Percentiles rank a stretch among this genome's conserved stretches.
phyloP scores from a whole-genome alignment of 2,329 filamentous ascomycete species.

The Aphanocladium album region DNA sequence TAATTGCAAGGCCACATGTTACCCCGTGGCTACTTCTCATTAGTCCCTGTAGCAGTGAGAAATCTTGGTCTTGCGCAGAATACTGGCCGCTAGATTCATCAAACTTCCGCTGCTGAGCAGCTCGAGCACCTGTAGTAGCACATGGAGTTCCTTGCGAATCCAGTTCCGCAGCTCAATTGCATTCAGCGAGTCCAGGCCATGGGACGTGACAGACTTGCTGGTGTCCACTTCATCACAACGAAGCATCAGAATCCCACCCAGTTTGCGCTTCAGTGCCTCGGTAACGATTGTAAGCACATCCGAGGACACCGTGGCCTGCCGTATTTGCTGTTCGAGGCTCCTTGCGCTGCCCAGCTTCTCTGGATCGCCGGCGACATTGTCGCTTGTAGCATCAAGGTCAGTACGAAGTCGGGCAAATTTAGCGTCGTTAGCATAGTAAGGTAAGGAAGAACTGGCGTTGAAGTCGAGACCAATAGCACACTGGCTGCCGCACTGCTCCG shows the following conservation, averaged over 20 bases:
- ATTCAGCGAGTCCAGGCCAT: constrained; percentile 18
- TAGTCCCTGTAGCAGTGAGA: too few species aligned
- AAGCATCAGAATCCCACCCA: constrained; percentile 14
- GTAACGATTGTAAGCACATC: too few species aligned
- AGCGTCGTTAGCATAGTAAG: background rate
- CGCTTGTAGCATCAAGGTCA: background rate
- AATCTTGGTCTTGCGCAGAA: too few species aligned
- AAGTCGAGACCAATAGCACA: background rate
- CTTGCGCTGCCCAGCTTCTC: background rate
- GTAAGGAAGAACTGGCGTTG: background rate
- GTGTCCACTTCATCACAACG: constrained; percentile 10
- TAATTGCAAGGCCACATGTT: too few species aligned
- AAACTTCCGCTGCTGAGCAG: background rate
- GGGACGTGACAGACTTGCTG: constrained; percentile 3
- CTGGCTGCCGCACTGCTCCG: too few species aligned
- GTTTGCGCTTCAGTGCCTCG: background rate
- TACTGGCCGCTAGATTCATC: too few species aligned
- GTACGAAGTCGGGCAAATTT: background rate
- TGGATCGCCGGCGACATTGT: too few species aligned
- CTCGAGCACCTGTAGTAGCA: constrained; percentile 13
- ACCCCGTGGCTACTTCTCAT: too few species aligned
- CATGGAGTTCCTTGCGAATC: constrained; percentile 14
- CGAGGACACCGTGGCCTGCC: background rate
- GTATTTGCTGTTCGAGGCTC: too few species aligned
- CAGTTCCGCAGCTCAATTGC: constrained; percentile 20